A percentile compares a stretch with the other conserved stretches of the same genome.
phyloP scores from a whole-genome alignment of 2,329 filamentous ascomycete species.

The Penicillium hesseltinei region DNA sequence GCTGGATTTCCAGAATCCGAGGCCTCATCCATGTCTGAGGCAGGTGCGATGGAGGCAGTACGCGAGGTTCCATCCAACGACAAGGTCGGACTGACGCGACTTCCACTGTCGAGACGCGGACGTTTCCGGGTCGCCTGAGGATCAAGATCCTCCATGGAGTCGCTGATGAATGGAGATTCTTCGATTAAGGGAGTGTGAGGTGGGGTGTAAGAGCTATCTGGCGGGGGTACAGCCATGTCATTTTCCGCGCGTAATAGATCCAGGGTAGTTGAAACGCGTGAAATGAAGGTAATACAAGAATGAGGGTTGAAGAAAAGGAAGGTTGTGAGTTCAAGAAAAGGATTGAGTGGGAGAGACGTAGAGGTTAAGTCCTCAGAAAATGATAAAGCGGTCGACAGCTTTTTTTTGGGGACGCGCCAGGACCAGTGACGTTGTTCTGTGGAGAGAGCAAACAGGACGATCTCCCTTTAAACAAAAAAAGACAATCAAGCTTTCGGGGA shows the following conservation, averaged over 20 bases:
- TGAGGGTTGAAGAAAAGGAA: slow-evolving; percentile 1
- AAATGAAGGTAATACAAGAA: slow-evolving; percentile 6
- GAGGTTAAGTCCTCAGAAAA: not conserved
- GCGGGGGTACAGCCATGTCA: slow-evolving; percentile 48
- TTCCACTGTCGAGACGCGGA: slow-evolving; percentile 48
- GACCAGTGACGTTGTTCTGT: slow-evolving; percentile 23
- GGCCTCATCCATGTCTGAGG: slow-evolving; percentile 29
- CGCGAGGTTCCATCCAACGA: slow-evolving; percentile 29
- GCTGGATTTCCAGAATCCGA: slow-evolving; percentile 36
- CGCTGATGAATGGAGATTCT: slow-evolving; percentile 23
- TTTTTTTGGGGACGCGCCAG: slow-evolving; percentile 23
- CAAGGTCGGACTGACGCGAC: slow-evolving; percentile 35
- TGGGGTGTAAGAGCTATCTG: slow-evolving; percentile 46
- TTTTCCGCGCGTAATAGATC: slow-evolving; percentile 30
- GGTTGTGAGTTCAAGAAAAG: not conserved
- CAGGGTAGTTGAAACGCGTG: slow-evolving; percentile 4
- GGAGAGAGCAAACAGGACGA: slow-evolving; percentile 8
- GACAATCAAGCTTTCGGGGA: not conserved
- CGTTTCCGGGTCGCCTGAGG: slow-evolving; percentile 46
- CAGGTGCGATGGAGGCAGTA: slow-evolving; percentile 27
- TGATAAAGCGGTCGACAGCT: slow-evolving; percentile 19
- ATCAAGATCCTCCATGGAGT: slow-evolving; percentile 43
- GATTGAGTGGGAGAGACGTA: slow-evolving; percentile 2
- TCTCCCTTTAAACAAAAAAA: not conserved
- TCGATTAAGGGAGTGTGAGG: slow-evolving; percentile 35